These are phyloP conservation scores for Sugiyamaella floridensis DNA, from an alignment of 805 yeast species.

Conservation along the genomic window DNA sequence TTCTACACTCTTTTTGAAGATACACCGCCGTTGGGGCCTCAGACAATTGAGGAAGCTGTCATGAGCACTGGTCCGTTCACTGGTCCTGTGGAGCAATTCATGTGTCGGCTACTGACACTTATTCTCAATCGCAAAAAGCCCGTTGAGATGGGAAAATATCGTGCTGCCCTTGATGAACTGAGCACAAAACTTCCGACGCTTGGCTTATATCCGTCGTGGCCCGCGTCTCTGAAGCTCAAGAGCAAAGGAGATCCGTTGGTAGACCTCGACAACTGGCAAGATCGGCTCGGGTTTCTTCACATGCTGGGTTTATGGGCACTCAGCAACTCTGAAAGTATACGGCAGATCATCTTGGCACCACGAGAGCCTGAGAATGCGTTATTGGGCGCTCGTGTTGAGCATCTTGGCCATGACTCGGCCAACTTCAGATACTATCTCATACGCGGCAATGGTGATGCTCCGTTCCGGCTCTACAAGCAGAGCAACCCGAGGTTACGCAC, in stretches of 20 bases:
- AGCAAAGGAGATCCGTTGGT: constrained; percentile 20
- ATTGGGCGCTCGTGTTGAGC: neutral
- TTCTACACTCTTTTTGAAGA: constrained; percentile 29
- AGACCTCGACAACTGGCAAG: constrained; percentile 27
- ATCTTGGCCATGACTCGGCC: constrained; percentile 20
- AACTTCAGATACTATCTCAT: constrained; percentile 21
- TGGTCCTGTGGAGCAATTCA: constrained; percentile 26
- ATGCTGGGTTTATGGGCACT: constrained; percentile 31
- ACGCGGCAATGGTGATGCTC: constrained; percentile 25
- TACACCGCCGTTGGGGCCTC: constrained; percentile 33
- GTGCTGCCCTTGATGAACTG: constrained; percentile 35
- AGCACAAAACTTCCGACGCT: constrained; percentile 23
- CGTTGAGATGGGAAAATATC: constrained; percentile 32
- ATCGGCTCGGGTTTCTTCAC: constrained; percentile 30
- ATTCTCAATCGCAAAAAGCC: constrained; percentile 36
- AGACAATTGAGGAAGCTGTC: constrained; percentile 35
- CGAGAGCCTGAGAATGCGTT: constrained; percentile 6
- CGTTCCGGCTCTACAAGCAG: constrained; percentile 30
- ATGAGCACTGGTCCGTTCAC: constrained; percentile 15
- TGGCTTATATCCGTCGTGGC: constrained; percentile 27
- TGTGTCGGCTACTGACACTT: constrained; percentile 31
- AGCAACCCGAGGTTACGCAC: constrained; percentile 26
- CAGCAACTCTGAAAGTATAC: constrained; percentile 25
- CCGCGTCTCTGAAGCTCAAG: constrained; percentile 10
- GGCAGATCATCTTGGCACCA: constrained; percentile 11